phyloP scores from a whole-genome alignment of 768 basidiomycete genomes.

The Rubroboletus satanas region DNA sequence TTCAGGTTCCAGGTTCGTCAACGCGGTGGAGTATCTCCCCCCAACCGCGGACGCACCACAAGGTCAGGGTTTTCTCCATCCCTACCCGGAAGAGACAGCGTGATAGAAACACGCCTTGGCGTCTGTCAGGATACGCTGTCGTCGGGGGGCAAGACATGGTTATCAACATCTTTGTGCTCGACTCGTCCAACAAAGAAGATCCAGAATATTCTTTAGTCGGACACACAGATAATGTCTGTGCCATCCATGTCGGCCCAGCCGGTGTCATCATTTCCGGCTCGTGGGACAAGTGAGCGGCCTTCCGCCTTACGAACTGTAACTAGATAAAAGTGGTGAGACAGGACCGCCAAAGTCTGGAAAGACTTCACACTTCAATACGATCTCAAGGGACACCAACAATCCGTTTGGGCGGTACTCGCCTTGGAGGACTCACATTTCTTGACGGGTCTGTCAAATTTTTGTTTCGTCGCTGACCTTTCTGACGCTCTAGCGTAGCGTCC shows the following conservation, averaged over 20 bases:
- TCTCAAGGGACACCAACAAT: constrained; percentile 81
- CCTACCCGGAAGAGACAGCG: background rate
- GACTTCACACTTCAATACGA: constrained; percentile 68
- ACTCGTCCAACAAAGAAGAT: constrained; percentile 53
- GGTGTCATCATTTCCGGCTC: constrained; percentile 89
- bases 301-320: background rate
- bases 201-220: constrained; percentile 83
- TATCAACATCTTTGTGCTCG: constrained; percentile 76
- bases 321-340: constrained; percentile 31
- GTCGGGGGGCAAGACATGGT: constrained; percentile 88
- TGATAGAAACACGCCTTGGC: constrained; percentile 5
- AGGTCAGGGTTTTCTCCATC: constrained; percentile 42
- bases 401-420: constrained; percentile 90
- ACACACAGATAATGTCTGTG: constrained; percentile 88
- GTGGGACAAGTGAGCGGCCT: constrained; percentile 81
- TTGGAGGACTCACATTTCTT: constrained; percentile 72
- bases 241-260: constrained; percentile 63
- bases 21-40: constrained; percentile 74
- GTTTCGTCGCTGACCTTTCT: background rate
- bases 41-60: constrained; percentile 65
- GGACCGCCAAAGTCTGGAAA: constrained; percentile 94
- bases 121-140: constrained; percentile 66
- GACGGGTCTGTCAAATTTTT: constrained; percentile 57
- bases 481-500: constrained; percentile 54
- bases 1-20: constrained; percentile 73